These are phyloP conservation scores for Fusarium albosuccineum DNA, from an alignment of 2,329 filamentous ascomycete genomes.

Conservation along the genomic window DNA sequence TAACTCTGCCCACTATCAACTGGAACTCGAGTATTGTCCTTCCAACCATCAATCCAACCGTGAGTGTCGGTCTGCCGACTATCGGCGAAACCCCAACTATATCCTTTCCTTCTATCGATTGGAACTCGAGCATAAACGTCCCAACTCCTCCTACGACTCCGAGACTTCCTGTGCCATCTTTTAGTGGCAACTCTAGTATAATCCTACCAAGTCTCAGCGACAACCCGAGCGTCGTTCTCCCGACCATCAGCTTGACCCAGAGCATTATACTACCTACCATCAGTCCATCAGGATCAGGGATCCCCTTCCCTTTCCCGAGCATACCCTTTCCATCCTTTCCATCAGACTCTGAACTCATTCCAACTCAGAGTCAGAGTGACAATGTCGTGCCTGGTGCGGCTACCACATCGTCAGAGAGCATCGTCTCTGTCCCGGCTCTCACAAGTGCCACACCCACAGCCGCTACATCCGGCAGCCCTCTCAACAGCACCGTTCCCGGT, in stretches of 20 bases:
- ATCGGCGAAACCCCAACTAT: too few species aligned
- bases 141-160: too few species aligned
- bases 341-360: neutral
- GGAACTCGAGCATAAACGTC: too few species aligned
- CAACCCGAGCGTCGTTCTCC: constrained; percentile 28
- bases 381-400: neutral
- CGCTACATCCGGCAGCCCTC: neutral
- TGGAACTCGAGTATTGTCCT: neutral
- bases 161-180: too few species aligned
- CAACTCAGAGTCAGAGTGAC: constrained; percentile 8
- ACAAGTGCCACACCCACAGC: constrained; percentile 26
- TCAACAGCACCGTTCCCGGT: constrained; percentile 25
- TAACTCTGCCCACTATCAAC: neutral
- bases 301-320: neutral
- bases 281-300: constrained; percentile 5
- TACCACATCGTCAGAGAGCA: constrained; percentile 2
- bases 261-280: neutral
- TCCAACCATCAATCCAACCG: too few species aligned
- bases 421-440: constrained; percentile 26
- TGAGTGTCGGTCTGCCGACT: too few species aligned
- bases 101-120: too few species aligned
- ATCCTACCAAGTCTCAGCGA: constrained; percentile 7
- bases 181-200: constrained; percentile 32
- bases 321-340: neutral
- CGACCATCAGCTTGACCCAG: constrained; percentile 1